These are phyloP conservation scores for Patellifolia procumbens DNA, from an alignment of 179 eudicot genomes.

Conservation along the genomic window DNA sequence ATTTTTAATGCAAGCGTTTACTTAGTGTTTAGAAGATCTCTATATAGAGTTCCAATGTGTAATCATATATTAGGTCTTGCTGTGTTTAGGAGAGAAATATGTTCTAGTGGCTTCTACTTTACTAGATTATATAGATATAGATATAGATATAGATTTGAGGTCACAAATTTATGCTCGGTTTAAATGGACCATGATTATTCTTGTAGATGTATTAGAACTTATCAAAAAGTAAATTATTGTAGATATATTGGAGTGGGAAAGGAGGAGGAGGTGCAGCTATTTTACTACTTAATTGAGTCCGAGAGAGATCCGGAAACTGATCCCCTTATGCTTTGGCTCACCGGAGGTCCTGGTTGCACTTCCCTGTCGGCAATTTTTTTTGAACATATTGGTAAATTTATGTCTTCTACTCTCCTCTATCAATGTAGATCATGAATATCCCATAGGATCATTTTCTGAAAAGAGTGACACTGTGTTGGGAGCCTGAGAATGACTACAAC, in stretches of 20 bases:
- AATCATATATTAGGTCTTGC: too few species aligned
- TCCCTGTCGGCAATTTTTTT: slow-evolving; percentile 13
- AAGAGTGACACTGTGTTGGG: background rate
- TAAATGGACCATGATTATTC: background rate
- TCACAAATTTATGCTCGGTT: background rate
- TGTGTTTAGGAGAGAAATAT: too few species aligned
- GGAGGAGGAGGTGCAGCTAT: slow-evolving; percentile 45
- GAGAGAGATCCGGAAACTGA: slow-evolving; percentile 37
- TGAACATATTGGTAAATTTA: slow-evolving; percentile 18
- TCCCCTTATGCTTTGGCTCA: slow-evolving; percentile 49
- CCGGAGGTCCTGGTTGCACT: slow-evolving; percentile 56
- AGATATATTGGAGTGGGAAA: slow-evolving; percentile 48
- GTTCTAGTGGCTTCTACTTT: too few species aligned
- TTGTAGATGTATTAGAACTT: slow-evolving; percentile 43
- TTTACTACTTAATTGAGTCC: slow-evolving; percentile 47
- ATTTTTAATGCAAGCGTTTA: too few species aligned
- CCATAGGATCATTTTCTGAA: background rate
- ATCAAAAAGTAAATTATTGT: too few species aligned
- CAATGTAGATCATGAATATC: background rate
- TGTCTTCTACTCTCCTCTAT: background rate
- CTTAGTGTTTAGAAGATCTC: too few species aligned
- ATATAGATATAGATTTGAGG: too few species aligned
- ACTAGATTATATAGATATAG: too few species aligned
- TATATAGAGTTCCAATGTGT: too few species aligned
- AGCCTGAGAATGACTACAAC: background rate